A percentile compares a stretch with the other conserved stretches of the same genome.
Evolutionary conservation across 176 grass and related monocot species (phyloP).

Genomic region (Rhipidocladum racemiflorum): DNA sequence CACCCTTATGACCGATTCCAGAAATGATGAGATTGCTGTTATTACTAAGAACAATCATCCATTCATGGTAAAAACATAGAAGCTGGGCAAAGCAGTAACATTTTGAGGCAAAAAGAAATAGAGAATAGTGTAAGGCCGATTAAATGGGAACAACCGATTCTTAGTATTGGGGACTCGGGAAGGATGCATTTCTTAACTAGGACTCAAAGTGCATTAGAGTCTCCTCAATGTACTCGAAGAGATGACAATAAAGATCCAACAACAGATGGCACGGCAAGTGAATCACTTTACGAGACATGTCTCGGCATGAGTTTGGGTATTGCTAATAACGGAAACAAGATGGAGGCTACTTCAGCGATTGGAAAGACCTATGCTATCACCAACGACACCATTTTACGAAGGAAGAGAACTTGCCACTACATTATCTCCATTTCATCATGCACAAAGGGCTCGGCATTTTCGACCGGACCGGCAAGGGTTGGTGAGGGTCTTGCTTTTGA

Average conservation of each 20-base stretch:
- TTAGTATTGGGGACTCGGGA: too few species aligned
- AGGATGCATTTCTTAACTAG: too few species aligned
- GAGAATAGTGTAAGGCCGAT: too few species aligned
- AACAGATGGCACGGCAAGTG: constrained; percentile 54
- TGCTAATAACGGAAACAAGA: constrained; percentile 52
- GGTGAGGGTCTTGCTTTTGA: constrained; percentile 55
- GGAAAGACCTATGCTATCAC: constrained; percentile 60
- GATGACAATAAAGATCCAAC: constrained; percentile 59
- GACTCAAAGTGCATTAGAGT: too few species aligned
- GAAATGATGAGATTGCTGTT: constrained; percentile 49
- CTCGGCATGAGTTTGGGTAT: constrained; percentile 79
- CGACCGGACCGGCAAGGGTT: constrained; percentile 55
- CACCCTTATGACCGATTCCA: constrained; percentile 40
- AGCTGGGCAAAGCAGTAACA: constrained; percentile 53
- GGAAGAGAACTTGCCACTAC: too few species aligned
- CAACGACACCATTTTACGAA: constrained; percentile 40
- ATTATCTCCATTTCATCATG: constrained; percentile 75
- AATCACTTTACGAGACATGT: constrained; percentile 66
- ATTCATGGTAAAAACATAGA: constrained; percentile 53
- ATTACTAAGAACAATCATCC: constrained; percentile 42
- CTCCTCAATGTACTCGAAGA: constrained; percentile 47
- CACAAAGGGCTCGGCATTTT: constrained; percentile 68
- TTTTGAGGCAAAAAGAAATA: constrained; percentile 55
- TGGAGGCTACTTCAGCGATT: constrained; percentile 49
- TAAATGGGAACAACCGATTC: too few species aligned